These are phyloP conservation scores for Starmera dryadoides DNA, from an alignment of 805 yeast species.

Conservation along the genomic window DNA sequence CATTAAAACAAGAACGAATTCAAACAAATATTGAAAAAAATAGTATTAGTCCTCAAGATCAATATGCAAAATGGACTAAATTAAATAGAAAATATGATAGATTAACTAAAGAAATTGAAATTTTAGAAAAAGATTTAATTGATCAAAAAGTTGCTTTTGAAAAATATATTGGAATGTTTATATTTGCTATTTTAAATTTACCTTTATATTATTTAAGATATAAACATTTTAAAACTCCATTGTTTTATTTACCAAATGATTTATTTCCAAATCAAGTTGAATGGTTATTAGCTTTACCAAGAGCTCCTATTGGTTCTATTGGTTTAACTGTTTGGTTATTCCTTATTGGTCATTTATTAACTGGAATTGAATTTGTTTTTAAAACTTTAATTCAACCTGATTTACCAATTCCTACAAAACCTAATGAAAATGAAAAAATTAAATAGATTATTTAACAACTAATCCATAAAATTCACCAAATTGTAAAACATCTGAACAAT, in stretches of 20 bases:
- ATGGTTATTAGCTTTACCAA: slow-evolving; percentile 56
- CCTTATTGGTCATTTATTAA: not conserved
- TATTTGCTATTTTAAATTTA: slow-evolving; percentile 11
- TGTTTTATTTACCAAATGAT: slow-evolving; percentile 53
- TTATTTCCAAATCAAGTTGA: slow-evolving; percentile 49
- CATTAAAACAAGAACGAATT: slow-evolving; percentile 35
- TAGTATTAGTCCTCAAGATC: slow-evolving; percentile 77
- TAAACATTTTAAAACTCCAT: slow-evolving; percentile 44
- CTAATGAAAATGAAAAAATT: not conserved
- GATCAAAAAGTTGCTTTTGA: not conserved
- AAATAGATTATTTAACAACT: not conserved
- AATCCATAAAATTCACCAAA: slow-evolving; percentile 11
- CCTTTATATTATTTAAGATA: slow-evolving; percentile 44
- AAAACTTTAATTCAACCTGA: slow-evolving; percentile 7
- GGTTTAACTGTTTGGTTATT: slow-evolving; percentile 33
- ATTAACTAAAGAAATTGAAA: slow-evolving; percentile 43
- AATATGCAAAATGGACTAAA: slow-evolving; percentile 95
- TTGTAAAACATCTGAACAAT: slow-evolving; percentile 16
- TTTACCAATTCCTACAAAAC: not conserved
- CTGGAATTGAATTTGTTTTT: not conserved
- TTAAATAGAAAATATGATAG: slow-evolving; percentile 66
- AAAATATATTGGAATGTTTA: not conserved
- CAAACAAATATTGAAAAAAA: slow-evolving; percentile 46
- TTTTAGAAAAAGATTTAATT: slow-evolving; percentile 23
- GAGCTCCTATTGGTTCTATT: slow-evolving; percentile 53